Conservation (phyloP, 2,329 filamentous ascomycete species). For the Akanthomyces lecanii region DNA sequence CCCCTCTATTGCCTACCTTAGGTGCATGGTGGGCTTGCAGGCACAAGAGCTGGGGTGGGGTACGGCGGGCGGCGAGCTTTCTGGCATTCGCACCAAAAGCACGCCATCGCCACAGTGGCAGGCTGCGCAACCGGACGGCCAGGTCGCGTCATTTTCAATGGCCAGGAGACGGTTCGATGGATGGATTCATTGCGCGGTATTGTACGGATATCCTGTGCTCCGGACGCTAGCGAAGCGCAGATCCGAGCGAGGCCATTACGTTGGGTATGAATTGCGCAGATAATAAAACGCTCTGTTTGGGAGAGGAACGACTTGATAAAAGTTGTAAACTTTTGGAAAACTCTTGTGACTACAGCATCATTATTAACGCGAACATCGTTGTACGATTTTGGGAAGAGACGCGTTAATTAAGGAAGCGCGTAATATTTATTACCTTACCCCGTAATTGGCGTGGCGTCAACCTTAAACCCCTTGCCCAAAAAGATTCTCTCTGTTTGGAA, state of each 20-base stretch:
- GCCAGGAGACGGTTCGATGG: background rate
- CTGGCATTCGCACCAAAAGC: conserved; percentile 4
- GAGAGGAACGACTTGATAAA: background rate
- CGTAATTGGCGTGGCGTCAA: too few species aligned
- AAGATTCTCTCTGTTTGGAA: too few species aligned
- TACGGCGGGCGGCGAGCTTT: background rate
- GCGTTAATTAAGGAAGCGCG: too few species aligned
- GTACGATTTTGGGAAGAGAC: too few species aligned
- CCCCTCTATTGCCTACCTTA: background rate
- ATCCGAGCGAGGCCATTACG: background rate
- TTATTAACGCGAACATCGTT: too few species aligned
- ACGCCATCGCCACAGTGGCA: conserved; percentile 19
- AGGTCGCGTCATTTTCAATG: conserved; percentile 7
- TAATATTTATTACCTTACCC: too few species aligned
- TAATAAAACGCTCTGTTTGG: background rate
- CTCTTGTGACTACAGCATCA: too few species aligned
- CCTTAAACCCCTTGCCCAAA: too few species aligned
- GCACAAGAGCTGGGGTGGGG: background rate
- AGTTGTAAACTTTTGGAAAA: too few species aligned
- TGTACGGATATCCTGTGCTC: background rate
- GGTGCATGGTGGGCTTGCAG: background rate
- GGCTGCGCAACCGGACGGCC: conserved; percentile 1
- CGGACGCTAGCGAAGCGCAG: background rate
- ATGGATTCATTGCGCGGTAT: background rate
- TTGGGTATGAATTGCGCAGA: background rate